Conservation (phyloP, 768 basidiomycete species). For the Tubosaeta sp. region DNA sequence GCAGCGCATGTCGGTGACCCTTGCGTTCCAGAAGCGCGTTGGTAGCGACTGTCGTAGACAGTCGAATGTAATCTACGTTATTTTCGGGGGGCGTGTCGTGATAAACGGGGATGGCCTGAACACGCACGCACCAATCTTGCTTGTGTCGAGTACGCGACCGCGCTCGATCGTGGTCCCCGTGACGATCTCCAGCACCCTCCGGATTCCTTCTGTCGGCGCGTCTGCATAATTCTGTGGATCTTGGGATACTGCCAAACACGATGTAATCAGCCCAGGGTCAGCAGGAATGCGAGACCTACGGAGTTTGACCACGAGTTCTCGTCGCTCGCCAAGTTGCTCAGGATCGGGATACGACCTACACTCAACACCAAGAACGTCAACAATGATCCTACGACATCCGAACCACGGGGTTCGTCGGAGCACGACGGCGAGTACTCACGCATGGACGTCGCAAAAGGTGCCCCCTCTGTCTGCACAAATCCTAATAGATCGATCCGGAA, state of each 20-base stretch:
- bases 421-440: slow-evolving; percentile 39
- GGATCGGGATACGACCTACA: slow-evolving; percentile 72
- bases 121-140: slow-evolving; percentile 63
- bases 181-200: slow-evolving; percentile 76
- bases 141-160: slow-evolving; percentile 61
- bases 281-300: slow-evolving; percentile 39
- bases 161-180: slow-evolving; percentile 67
- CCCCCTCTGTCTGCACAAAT: slow-evolving; percentile 90
- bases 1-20: slow-evolving; percentile 84
- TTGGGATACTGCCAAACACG: slow-evolving; percentile 62
- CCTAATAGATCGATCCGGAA: slow-evolving; percentile 74
- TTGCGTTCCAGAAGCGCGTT: slow-evolving; percentile 95
- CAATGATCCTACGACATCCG: neutral
- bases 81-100: neutral
- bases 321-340: slow-evolving; percentile 51
- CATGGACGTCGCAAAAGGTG: slow-evolving; percentile 89
- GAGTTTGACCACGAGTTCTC: slow-evolving; percentile 88
- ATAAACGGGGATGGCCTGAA: neutral
- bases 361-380: neutral
- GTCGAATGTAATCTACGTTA: slow-evolving; percentile 76
- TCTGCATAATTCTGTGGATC: slow-evolving; percentile 86
- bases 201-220: slow-evolving; percentile 92
- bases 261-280: neutral
- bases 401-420: neutral
- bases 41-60: slow-evolving; percentile 94